phyloP scores from a whole-genome alignment of 2,329 filamentous ascomycete species.

The Botryosphaeria dothidea region DNA sequence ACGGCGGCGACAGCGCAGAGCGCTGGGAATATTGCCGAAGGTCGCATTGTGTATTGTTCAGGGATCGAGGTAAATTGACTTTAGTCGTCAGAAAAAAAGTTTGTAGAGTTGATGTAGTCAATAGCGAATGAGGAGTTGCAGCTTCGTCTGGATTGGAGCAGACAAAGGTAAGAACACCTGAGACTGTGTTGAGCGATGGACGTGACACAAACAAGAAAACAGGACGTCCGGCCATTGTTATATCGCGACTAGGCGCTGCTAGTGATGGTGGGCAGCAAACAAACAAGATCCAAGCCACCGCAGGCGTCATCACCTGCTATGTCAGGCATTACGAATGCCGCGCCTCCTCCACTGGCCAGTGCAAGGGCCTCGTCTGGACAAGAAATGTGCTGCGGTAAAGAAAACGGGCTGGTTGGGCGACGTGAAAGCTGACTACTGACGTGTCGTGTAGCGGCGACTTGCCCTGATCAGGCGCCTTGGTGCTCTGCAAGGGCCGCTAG shows the following conservation, averaged over 20 bases:
- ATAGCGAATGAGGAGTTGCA: background rate
- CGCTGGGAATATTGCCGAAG: constrained; percentile 52
- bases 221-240: background rate
- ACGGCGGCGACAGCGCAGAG: constrained; percentile 55
- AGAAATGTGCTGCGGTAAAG: background rate
- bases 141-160: too few species aligned
- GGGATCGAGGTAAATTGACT: background rate
- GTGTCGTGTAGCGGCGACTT: constrained; percentile 1
- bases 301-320: constrained; percentile 2
- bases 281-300: constrained; percentile 6
- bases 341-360: constrained; percentile 7
- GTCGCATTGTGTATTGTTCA: constrained; percentile 49
- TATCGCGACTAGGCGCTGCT: background rate
- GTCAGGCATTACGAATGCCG: constrained; percentile 17
- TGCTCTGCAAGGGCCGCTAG: background rate
- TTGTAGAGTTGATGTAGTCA: too few species aligned
- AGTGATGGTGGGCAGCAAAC: background rate
- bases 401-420: constrained; percentile 8
- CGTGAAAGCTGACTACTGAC: constrained; percentile 12
- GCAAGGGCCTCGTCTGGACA: background rate
- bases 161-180: background rate
- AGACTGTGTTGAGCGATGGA: background rate
- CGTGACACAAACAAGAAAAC: background rate
- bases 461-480: background rate
- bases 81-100: background rate